These are phyloP conservation scores for Zygotorulaspora chibaensis DNA, from an alignment of 805 yeast species.

Conservation along the genomic window DNA sequence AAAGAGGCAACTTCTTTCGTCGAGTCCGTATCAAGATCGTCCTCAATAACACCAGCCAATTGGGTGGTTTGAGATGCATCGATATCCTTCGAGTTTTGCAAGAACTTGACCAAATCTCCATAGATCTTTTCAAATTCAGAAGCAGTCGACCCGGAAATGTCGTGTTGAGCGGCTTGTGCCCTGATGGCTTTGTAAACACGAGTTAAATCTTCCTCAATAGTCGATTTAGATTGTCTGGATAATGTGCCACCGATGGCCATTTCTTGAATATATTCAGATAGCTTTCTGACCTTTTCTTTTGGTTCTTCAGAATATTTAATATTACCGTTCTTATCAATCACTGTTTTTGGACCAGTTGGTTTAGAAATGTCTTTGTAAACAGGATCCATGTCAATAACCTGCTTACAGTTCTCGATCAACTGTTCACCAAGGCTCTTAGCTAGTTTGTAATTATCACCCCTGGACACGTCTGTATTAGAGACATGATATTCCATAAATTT, in stretches of 20 bases:
- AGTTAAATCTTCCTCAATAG: conserved; percentile 80
- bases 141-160: conserved; percentile 55
- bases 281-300: conserved; percentile 86
- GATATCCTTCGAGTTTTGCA: conserved; percentile 65
- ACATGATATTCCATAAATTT: conserved; percentile 91
- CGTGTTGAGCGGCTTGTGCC: conserved; percentile 52
- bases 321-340: conserved; percentile 83
- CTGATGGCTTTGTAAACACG: conserved; percentile 77
- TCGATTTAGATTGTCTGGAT: conserved; percentile 63
- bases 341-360: conserved; percentile 94
- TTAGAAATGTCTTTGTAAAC: conserved; percentile 92
- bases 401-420: conserved; percentile 91
- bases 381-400: conserved; percentile 73
- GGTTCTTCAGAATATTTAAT: conserved; percentile 78
- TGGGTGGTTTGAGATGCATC: conserved; percentile 61
- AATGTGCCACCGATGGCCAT: conserved; percentile 94
- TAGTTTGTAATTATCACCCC: conserved; percentile 88
- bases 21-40: conserved; percentile 47
- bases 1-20: conserved; percentile 85
- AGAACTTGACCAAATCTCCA: conserved; percentile 63
- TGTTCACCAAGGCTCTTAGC: conserved; percentile 89
- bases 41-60: conserved; percentile 47
- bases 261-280: conserved; percentile 91
- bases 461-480: conserved; percentile 58
- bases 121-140: conserved; percentile 68